These are phyloP conservation scores for Camillea tinctor DNA, from an alignment of 2,329 filamentous ascomycete genomes.

Conservation along the genomic window DNA sequence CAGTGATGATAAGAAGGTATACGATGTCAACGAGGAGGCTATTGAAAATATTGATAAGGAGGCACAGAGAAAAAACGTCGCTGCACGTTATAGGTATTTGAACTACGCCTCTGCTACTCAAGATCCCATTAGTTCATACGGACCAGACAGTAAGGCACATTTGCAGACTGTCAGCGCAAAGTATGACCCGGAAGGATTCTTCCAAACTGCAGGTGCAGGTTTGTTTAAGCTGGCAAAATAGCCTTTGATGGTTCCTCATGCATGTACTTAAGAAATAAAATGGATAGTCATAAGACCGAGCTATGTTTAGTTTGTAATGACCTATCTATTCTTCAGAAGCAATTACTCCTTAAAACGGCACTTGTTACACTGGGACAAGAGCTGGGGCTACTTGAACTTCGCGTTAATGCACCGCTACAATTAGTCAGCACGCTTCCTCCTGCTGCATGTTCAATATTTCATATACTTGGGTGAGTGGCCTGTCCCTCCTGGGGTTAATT, in stretches of 20 bases:
- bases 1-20: conserved; percentile 17
- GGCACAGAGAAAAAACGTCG: conserved; percentile 10
- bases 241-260: no score
- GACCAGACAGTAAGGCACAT: conserved; percentile 12
- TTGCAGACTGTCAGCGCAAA: conserved; percentile 9
- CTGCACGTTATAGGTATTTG: conserved; percentile 20
- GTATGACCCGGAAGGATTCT: conserved; percentile 16
- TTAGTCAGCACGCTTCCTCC: no score
- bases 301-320: no score
- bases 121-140: conserved; percentile 20
- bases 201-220: conserved; percentile 11
- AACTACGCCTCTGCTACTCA: conserved; percentile 23
- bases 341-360: no score
- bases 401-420: no score
- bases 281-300: no score
- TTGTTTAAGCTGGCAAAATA: conserved; percentile 8
- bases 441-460: no score
- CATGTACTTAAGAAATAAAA: no score
- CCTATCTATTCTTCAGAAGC: no score
- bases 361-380: no score
- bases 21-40: conserved; percentile 3
- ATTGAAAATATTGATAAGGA: conserved; percentile 15
- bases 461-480: background rate
- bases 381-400: no score
- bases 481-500: background rate